Percentiles rank a stretch among this genome's conserved stretches.
Conservation (phyloP, 768 basidiomycete species). For the Lanmaoa pseudosensibilis region DNA sequence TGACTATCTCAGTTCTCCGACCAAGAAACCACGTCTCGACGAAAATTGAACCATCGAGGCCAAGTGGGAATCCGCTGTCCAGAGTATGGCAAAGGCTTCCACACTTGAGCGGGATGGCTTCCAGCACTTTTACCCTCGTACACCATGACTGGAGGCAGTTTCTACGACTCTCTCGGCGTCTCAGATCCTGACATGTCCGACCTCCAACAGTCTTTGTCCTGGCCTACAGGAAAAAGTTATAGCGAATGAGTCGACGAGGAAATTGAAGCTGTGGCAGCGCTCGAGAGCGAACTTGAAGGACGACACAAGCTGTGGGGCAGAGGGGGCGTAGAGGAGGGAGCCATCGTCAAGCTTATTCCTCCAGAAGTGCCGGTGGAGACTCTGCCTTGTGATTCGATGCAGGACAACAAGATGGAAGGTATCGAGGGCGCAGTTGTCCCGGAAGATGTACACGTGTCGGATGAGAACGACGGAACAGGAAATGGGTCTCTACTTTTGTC, state of each 20-base stretch:
- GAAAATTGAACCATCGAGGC: slow-evolving; percentile 26
- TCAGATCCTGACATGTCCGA: slow-evolving; percentile 20
- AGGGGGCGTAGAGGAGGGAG: background rate
- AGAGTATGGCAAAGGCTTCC: slow-evolving; percentile 43
- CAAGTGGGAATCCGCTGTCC: slow-evolving; percentile 50
- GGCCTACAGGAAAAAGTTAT: slow-evolving; percentile 9
- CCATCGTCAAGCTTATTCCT: background rate
- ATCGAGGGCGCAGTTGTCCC: slow-evolving; percentile 4
- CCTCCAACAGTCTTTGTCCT: slow-evolving; percentile 3
- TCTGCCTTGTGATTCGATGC: background rate
- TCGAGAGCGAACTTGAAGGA: slow-evolving; percentile 20
- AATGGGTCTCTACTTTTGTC: background rate
- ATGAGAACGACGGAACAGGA: background rate
- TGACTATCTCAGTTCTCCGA: slow-evolving; percentile 35
- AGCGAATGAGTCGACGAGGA: slow-evolving; percentile 13
- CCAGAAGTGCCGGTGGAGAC: background rate
- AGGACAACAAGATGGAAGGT: slow-evolving; percentile 22
- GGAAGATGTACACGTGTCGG: background rate
- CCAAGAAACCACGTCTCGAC: slow-evolving; percentile 47
- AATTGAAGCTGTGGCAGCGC: slow-evolving; percentile 13
- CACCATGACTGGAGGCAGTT: slow-evolving; percentile 19
- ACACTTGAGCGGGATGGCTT: slow-evolving; percentile 47
- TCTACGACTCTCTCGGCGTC: slow-evolving; percentile 30
- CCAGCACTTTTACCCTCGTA: slow-evolving; percentile 41
- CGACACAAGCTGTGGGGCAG: slow-evolving; percentile 7